Conservation (phyloP, 352 stramenopile species). For the Pythium volutum region DNA sequence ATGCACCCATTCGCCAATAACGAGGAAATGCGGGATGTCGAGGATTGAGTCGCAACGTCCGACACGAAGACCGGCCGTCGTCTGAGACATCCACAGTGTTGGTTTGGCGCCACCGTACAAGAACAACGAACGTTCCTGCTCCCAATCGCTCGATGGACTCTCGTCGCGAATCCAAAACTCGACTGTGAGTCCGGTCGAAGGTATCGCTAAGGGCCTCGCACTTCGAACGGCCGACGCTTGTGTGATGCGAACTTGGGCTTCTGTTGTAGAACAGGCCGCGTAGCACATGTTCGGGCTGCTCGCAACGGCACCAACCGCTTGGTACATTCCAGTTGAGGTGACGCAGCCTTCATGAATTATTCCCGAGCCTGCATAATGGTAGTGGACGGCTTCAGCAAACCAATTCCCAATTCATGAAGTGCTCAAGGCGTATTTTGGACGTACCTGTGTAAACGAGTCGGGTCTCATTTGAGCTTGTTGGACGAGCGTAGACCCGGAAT, state of each 20-base stretch:
- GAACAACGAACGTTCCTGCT: conserved; percentile 29
- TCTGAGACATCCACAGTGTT: conserved; percentile 18
- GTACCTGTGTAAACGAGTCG: conserved; percentile 37
- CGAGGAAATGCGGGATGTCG: conserved; percentile 32
- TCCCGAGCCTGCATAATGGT: conserved; percentile 26
- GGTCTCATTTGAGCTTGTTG: conserved; percentile 1
- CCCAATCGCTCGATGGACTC: not conserved
- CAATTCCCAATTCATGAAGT: not conserved
- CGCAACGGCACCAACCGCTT: not conserved
- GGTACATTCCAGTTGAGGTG: conserved; percentile 12
- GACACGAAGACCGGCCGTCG: conserved; percentile 24
- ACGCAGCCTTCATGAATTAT: conserved; percentile 36
- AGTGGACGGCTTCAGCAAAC: not conserved
- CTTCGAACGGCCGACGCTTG: conserved; percentile 27
- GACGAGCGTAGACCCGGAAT: conserved; percentile 32
- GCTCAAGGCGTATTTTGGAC: not conserved
- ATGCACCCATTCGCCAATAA: conserved; percentile 33
- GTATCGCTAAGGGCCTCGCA: conserved; percentile 24
- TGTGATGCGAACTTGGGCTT: conserved; percentile 36
- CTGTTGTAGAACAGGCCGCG: not conserved
- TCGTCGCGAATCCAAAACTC: conserved; percentile 38
- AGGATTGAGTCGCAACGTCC: conserved; percentile 31
- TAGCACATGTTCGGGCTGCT: conserved; percentile 2
- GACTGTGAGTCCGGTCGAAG: conserved; percentile 27
- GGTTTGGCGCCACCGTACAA: conserved; percentile 27